Conservation (phyloP, 1,284 basidiomycete species). For the Ganoderma lingzhi region DNA sequence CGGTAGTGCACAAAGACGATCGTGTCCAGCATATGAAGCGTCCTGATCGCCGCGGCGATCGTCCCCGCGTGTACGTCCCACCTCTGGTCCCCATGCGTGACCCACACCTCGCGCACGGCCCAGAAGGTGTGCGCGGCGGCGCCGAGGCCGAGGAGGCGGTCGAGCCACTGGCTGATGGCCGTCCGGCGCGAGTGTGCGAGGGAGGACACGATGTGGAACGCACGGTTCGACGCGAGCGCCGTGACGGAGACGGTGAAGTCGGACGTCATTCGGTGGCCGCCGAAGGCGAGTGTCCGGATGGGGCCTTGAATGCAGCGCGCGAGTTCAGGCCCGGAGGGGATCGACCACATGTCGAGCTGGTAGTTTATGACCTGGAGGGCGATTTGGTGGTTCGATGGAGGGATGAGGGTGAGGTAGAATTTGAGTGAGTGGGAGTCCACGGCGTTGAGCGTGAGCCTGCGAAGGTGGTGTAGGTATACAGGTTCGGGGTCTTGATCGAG, state of each 20-base stretch:
- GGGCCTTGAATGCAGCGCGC: neutral
- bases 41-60: neutral
- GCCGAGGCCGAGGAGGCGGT: neutral
- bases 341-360: neutral
- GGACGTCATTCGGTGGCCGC: neutral
- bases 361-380: slow-evolving; percentile 5
- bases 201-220: neutral
- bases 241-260: neutral
- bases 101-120: slow-evolving; percentile 13
- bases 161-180: neutral
- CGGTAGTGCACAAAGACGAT: slow-evolving; percentile 4
- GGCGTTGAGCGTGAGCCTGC: slow-evolving; percentile 1
- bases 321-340: neutral
- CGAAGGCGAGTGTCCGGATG: slow-evolving; percentile 6
- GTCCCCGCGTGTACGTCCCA: slow-evolving; percentile 2
- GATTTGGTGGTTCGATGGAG: neutral
- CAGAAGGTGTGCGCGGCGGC: neutral
- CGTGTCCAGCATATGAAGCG: slow-evolving; percentile 8
- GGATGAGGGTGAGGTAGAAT: slow-evolving; percentile 10
- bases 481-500: neutral
- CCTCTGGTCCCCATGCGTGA: neutral
- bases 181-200: neutral
- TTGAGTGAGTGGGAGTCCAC: neutral
- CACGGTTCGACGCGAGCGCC: neutral
- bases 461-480: neutral